These are phyloP conservation scores for Fusarium chaquense DNA, from an alignment of 2,329 filamentous ascomycete genomes.

Conservation along the genomic window DNA sequence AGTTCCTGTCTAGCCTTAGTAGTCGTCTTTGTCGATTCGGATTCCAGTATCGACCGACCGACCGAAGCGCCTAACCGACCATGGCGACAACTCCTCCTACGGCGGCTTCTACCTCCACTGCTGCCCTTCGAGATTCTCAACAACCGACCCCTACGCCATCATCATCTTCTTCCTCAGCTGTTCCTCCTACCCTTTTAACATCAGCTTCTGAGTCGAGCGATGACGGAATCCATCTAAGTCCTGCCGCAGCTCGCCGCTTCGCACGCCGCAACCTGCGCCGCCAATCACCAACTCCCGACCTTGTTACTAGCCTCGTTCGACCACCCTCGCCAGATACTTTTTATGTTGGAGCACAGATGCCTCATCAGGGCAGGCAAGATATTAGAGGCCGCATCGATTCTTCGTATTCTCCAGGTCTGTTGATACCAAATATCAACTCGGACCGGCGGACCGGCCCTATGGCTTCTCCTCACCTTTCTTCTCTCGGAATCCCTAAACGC, in stretches of 20 bases:
- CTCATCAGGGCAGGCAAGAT: conserved; percentile 42
- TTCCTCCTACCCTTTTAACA: conserved; percentile 25
- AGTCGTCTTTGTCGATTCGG: not conserved
- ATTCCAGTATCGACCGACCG: not conserved
- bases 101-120: not conserved
- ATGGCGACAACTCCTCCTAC: conserved; percentile 42
- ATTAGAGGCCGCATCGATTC: conserved; percentile 26
- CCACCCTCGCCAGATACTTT: conserved; percentile 54
- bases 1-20: conserved; percentile 10
- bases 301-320: conserved; percentile 56
- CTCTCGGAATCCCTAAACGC: conserved; percentile 54
- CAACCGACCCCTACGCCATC: conserved; percentile 29
- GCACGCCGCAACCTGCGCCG: conserved; percentile 53
- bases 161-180: not conserved
- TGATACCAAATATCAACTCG: conserved; percentile 42
- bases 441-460: conserved; percentile 53
- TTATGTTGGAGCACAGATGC: conserved; percentile 48
- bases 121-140: conserved; percentile 18
- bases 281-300: conserved; percentile 54
- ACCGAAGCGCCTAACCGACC: conserved; percentile 16
- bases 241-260: conserved; percentile 53
- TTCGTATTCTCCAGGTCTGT: conserved; percentile 27
- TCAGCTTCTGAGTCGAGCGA: conserved; percentile 54
- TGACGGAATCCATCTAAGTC: conserved; percentile 52
- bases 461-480: conserved; percentile 53